Conservation (phyloP, 768 basidiomycete species). For the Coprinopsis marcescibilis region DNA sequence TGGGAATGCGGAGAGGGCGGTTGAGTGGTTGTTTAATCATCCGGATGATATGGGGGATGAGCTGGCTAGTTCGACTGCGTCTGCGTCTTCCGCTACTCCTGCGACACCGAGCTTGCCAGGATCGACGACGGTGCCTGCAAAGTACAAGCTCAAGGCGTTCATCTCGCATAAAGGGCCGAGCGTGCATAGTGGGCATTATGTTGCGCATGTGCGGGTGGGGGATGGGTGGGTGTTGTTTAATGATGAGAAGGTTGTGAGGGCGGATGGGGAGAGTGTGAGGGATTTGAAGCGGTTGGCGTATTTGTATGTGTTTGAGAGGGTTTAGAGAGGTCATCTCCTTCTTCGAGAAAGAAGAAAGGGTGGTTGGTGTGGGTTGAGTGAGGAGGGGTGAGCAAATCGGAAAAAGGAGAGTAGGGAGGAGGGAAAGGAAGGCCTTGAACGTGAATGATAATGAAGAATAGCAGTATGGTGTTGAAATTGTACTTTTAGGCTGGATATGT, state of each 20-base stretch:
- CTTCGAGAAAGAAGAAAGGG: not conserved
- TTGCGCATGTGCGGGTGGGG: constrained; percentile 63
- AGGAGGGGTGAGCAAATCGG: no score
- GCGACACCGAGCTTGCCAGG: constrained; percentile 34
- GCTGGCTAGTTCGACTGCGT: no score
- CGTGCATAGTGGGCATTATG: constrained; percentile 92
- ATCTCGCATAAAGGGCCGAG: constrained; percentile 96
- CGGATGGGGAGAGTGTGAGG: constrained; percentile 76
- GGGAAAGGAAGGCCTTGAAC: no score
- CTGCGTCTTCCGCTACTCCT: constrained; percentile 16
- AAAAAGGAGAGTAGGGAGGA: no score
- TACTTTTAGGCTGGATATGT: no score
- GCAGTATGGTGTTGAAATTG: no score
- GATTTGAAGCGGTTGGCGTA: constrained; percentile 83
- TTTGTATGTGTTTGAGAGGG: constrained; percentile 85
- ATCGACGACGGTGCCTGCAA: constrained; percentile 58
- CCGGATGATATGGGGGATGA: constrained; percentile 80
- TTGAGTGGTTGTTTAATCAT: constrained; percentile 96
- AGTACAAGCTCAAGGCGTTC: constrained; percentile 84
- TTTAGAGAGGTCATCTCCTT: constrained; percentile 22
- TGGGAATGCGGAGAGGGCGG: constrained; percentile 75
- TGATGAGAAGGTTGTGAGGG: constrained; percentile 93
- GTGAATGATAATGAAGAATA: no score
- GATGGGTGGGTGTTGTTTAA: constrained; percentile 86
- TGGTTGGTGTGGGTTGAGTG: not conserved